Conservation (phyloP, 441 rosid genomes). For the Populus hybrid region DNA sequence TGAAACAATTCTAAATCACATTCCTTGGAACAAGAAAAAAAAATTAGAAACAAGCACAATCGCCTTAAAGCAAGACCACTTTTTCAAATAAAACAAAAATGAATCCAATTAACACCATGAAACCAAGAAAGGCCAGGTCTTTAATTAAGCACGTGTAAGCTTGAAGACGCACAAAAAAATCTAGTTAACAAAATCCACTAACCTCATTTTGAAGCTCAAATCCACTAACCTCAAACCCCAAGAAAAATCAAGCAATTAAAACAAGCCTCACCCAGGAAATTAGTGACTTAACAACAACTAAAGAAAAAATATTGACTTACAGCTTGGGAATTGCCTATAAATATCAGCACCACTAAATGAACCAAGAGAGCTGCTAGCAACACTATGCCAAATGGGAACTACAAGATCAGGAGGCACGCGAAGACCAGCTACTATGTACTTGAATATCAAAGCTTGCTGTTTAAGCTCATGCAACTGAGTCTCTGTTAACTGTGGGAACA, state of each 20-base stretch:
- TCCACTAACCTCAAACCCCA: background rate
- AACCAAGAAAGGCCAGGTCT: background rate
- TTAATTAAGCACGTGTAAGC: background rate
- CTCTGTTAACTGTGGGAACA: conserved; percentile 33
- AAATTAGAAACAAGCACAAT: background rate
- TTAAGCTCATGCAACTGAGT: conserved; percentile 58
- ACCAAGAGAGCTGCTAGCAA: conserved; percentile 25
- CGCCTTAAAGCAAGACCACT: background rate
- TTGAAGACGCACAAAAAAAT: background rate
- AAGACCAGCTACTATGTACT: conserved; percentile 47
- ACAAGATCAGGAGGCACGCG: conserved; percentile 52
- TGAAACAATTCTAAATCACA: background rate
- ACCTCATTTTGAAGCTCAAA: background rate
- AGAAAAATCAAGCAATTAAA: background rate
- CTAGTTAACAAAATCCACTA: background rate
- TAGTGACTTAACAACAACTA: background rate
- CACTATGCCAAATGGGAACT: conserved; percentile 44
- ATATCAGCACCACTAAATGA: conserved; percentile 19
- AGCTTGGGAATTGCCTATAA: conserved; percentile 29
- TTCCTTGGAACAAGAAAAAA: background rate
- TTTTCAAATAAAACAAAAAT: too few species aligned
- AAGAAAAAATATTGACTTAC: conserved; percentile 25
- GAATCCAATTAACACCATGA: background rate
- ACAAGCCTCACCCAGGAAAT: background rate
- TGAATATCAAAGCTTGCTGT: conserved; percentile 46